Evolutionary conservation across 768 basidiomycete species (phyloP).

Genomic region (Hypholoma sublateritium): DNA sequence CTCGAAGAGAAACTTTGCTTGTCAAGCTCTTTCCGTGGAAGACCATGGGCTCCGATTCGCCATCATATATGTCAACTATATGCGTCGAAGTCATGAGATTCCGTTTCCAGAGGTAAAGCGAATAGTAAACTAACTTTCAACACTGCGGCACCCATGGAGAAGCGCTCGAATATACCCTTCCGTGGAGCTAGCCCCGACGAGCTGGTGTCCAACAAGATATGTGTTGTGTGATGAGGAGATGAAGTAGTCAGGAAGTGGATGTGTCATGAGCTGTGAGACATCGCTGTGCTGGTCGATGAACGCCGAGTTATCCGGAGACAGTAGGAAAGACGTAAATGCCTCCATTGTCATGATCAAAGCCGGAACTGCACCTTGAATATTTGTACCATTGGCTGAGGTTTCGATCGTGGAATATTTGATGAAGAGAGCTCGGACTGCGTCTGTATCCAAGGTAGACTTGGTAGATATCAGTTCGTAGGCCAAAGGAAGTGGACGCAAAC

Average conservation of each 20-base stretch:
- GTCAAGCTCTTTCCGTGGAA: conserved; percentile 92
- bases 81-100: neutral
- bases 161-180: conserved; percentile 93
- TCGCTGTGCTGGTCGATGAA: conserved; percentile 43
- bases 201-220: conserved; percentile 83
- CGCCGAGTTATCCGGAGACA: conserved; percentile 74
- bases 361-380: conserved; percentile 11
- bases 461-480: neutral
- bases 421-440: conserved; percentile 38
- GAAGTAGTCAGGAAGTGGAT: conserved; percentile 85
- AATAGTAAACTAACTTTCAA: conserved; percentile 61
- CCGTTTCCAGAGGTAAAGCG: neutral
- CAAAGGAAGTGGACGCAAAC: neutral
- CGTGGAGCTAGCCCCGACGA: conserved; percentile 85
- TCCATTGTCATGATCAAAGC: conserved; percentile 48
- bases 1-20: conserved; percentile 75
- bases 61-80: conserved; percentile 91
- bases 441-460: conserved; percentile 37
- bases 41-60: conserved; percentile 79
- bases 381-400: conserved; percentile 26
- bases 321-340: conserved; percentile 75
- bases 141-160: conserved; percentile 87
- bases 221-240: conserved; percentile 94
- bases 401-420: conserved; percentile 29
- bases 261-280: conserved; percentile 83